Conservation (phyloP, 1,139 yeast species). For the Protomyces macrosporus region DNA sequence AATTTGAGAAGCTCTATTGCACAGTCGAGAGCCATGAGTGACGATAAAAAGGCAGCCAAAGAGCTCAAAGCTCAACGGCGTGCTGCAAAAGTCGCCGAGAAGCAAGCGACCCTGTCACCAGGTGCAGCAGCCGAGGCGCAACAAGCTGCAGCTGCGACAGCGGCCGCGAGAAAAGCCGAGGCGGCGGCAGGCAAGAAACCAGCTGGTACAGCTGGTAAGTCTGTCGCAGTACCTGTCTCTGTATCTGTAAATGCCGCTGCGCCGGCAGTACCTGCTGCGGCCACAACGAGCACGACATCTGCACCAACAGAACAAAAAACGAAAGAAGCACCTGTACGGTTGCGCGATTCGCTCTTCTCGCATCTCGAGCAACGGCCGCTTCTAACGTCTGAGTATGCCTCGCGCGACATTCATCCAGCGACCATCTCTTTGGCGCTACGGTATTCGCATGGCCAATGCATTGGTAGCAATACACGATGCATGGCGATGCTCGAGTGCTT, state of each 20-base stretch:
- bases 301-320: background rate
- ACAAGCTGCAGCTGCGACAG: background rate
- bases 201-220: constrained; percentile 5
- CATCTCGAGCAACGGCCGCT: constrained; percentile 63
- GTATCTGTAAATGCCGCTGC: background rate
- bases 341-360: constrained; percentile 55
- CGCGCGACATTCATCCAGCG: constrained; percentile 78
- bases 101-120: background rate
- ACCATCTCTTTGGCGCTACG: constrained; percentile 73
- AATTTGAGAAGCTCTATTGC: no score
- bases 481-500: constrained; percentile 80
- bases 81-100: constrained; percentile 19
- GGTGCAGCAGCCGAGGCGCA: background rate
- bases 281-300: background rate
- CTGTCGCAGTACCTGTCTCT: constrained; percentile 32
- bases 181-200: constrained; percentile 18
- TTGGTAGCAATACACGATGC: constrained; percentile 86
- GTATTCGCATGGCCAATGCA: constrained; percentile 75
- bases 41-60: constrained; percentile 15
- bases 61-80: constrained; percentile 18
- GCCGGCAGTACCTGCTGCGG: background rate
- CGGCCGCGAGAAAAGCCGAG: background rate
- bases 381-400: constrained; percentile 36
- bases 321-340: background rate
- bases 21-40: background rate